These are phyloP conservation scores for Peronospora tabacina DNA, from an alignment of 352 stramenopile species.

Conservation along the genomic window DNA sequence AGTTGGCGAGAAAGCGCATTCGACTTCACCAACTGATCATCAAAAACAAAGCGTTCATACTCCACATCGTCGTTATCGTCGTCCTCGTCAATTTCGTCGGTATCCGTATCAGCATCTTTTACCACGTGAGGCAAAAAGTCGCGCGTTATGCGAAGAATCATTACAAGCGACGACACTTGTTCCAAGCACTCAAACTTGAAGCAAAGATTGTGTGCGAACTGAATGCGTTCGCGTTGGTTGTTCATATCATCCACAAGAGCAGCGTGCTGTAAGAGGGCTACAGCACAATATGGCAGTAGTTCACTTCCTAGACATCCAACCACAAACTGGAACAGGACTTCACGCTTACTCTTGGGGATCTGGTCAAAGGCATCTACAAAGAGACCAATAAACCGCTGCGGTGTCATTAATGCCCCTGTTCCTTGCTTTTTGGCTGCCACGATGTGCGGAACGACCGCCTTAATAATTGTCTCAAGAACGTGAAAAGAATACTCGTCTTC, in stretches of 20 bases:
- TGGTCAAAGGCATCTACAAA: slow-evolving; percentile 72
- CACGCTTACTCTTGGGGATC: slow-evolving; percentile 50
- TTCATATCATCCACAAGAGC: slow-evolving; percentile 21
- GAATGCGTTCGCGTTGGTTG: slow-evolving; percentile 37
- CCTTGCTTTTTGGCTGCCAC: slow-evolving; percentile 18
- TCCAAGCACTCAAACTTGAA: slow-evolving; percentile 44
- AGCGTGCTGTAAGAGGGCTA: slow-evolving; percentile 46
- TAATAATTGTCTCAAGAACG: slow-evolving; percentile 81
- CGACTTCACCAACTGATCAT: slow-evolving; percentile 26
- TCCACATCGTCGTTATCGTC: slow-evolving; percentile 51
- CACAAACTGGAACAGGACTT: slow-evolving; percentile 58
- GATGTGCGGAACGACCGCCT: slow-evolving; percentile 75
- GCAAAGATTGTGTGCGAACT: slow-evolving; percentile 65
- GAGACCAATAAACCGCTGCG: slow-evolving; percentile 65
- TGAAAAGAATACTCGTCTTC: slow-evolving; percentile 85
- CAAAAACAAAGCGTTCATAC: slow-evolving; percentile 47
- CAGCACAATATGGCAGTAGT: slow-evolving; percentile 44
- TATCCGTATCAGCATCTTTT: slow-evolving; percentile 68
- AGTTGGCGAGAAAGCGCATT: slow-evolving; percentile 43
- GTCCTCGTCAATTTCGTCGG: slow-evolving; percentile 63
- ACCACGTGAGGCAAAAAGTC: slow-evolving; percentile 57
- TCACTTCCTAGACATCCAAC: slow-evolving; percentile 45
- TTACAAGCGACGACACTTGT: slow-evolving; percentile 56
- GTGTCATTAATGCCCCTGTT: slow-evolving; percentile 33
- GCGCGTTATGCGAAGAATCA: slow-evolving; percentile 50